Percentiles rank a stretch among this genome's conserved stretches.
phyloP scores from a whole-genome alignment of 257 asterid species.

The Phtheirospermum japonicum region DNA sequence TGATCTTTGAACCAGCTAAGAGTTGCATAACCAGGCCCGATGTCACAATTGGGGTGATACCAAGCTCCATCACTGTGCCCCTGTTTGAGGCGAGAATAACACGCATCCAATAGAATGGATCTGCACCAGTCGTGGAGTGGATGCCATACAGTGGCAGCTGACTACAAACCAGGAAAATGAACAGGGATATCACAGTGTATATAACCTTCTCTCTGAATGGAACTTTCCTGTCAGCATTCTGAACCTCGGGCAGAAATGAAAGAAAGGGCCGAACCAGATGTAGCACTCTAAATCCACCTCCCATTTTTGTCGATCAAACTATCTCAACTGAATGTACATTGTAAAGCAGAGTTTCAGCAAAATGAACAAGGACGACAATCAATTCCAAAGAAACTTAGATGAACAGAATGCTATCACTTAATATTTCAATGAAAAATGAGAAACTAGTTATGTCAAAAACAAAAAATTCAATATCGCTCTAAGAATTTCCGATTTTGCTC shows the following conservation, averaged over 20 bases:
- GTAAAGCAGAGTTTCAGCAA: conserved; percentile 9
- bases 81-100: conserved; percentile 86
- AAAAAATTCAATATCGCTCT: neutral
- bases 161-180: conserved; percentile 79
- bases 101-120: conserved; percentile 94
- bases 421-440: neutral
- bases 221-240: conserved; percentile 75
- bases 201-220: conserved; percentile 87
- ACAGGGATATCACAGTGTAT: conserved; percentile 74
- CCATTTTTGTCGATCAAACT: conserved; percentile 45
- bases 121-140: conserved; percentile 89
- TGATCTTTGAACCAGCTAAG: conserved; percentile 77
- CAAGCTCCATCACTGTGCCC: conserved; percentile 90
- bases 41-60: conserved; percentile 84
- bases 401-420: neutral
- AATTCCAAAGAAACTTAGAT: neutral
- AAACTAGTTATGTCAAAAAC: neutral
- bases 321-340: conserved; percentile 34
- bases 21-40: conserved; percentile 87
- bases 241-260: conserved; percentile 81
- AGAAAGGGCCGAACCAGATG: conserved; percentile 85
- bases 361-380: conserved; percentile 4
- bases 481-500: neutral
- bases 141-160: conserved; percentile 85
- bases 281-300: conserved; percentile 81